Base-by-base conservation (phyloP, 495 filamentous ascomycete species). In the Glutinoglossum americanum region DNA sequence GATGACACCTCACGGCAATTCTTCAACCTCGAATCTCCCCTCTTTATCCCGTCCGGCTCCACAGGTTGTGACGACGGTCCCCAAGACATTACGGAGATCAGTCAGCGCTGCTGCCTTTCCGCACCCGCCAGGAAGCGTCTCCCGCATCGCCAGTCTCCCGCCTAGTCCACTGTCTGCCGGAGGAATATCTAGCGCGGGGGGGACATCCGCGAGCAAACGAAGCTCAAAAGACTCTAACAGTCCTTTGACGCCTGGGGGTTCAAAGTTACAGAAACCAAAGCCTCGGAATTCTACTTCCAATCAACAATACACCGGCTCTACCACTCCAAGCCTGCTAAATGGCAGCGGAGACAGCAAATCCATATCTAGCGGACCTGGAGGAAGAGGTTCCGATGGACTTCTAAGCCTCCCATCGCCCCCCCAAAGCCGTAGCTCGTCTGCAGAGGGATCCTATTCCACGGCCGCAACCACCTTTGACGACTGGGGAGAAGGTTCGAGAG, bases 81-180 rank as follows among this genome's bases (percentile, higher is more conserved):
- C 77, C 9, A 87, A 78, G 64, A 78, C 77, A n/a, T 64, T 94
- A 57, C 78, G 89, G 59, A 86, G 87, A 64, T 85, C 84, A 0
- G 83, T 93, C 60, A 94, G 87, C 69, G 93, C 94, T 61, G 87
- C 87, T 57, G 80, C 87, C 0, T 95, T 95, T 65, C 89, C 89
- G n/a, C 85, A 90, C 59, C 89, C 89, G 30, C 89, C 89, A 21
- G 82, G 79, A 59, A 73, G 75, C 4, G 74, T 71, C 44, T 69
- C 74, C 37, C 74, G 78, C 59, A 65, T 71, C 48, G 62, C 70
- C 37, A 83, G 75, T 65, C 68, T 79, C 4, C 76, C 78, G 17
- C 75, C 77, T 15, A 84, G 76, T 65, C 79, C 80, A 3, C 66
- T 82, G 48, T 78, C 78, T 11, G 72, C 71, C 17, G 70, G 70